phyloP scores from a whole-genome alignment of 2,329 filamentous ascomycete genomes.

The Alternaria consortialis region DNA sequence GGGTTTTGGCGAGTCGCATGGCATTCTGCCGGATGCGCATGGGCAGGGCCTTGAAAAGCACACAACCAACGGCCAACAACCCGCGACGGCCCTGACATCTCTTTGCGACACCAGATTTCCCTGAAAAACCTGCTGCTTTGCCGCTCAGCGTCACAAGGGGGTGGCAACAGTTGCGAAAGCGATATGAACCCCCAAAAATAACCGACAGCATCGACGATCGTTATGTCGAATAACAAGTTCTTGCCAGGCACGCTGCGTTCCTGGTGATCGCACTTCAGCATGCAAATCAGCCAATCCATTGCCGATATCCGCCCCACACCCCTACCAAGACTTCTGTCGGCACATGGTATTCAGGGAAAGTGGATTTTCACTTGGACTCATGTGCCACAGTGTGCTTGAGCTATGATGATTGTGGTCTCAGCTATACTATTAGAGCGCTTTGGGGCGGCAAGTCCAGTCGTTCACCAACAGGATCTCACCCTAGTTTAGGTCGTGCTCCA shows the following conservation, averaged over 20 bases:
- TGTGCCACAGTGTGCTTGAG: not conserved
- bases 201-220: conserved; percentile 14
- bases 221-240: conserved; percentile 8
- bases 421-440: conserved; percentile 1
- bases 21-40: conserved; percentile 15
- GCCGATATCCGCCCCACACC: conserved; percentile 8
- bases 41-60: not conserved
- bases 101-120: not conserved
- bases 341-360: conserved; percentile 8
- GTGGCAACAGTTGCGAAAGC: not conserved
- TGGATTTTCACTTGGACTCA: not conserved
- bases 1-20: conserved; percentile 12
- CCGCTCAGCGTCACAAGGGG: conserved; percentile 10
- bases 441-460: conserved; percentile 3
- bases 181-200: not conserved
- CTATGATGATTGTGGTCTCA: not conserved
- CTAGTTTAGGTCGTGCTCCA: not conserved
- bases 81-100: not conserved
- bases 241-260: conserved; percentile 12
- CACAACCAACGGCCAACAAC: not conserved
- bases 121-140: conserved; percentile 6
- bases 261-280: conserved; percentile 11
- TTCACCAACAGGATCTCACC: conserved; percentile 3
- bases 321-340: not conserved
- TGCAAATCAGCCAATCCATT: conserved; percentile 9